Evolutionary conservation across 768 basidiomycete genomes (phyloP), one percentile per base, ranked within the genome.

Genomic region (Boletus rubescentipes): DNA sequence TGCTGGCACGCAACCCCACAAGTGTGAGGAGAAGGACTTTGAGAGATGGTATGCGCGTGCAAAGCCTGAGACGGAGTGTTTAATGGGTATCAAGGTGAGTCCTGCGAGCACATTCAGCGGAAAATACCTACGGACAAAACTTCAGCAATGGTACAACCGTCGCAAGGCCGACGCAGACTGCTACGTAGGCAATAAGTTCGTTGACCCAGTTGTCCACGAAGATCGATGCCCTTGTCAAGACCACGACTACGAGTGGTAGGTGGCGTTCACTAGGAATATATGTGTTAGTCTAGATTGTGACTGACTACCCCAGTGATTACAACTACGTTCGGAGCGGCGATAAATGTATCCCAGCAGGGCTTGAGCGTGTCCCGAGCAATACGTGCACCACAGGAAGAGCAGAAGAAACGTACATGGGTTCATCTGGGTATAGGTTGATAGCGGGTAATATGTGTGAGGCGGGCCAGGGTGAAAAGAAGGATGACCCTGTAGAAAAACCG

Each of bases 161-260:
- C 80, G 94, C 67, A 98, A 93, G 71, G 68, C 80, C 0, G 79
- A 89, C 51, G 90, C 86, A 2, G 77, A 92, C 50, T 99, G 97
- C 61, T 97, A 91, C 59, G 87, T 99, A 14, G 92, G 90, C 0
- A 77, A 94, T 49, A 92, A 97, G 71, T 99, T 89, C 73, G 72
- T 77, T 31, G 95, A 97, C 64, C 94, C 95, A 0, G 82, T 88
- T 10, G 85, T 79, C 21, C 84, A 90, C 53, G 90, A 93, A 51
- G 93, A 95, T 41, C 73, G 79, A 47, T 99, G 97, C 67, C 66
- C 79, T 16, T 99, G 97, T 66, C 78, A 80, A 2, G 89, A 93
- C 58, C 85, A 84, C 12, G 97, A 99, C 67, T 99, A 84, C 62
- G 97, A 99, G 70, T 99, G 96, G 94, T 95, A 61, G 20, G 79